Conservation (phyloP, 2,329 filamentous ascomycete genomes). For the Alternaria viburni region DNA sequence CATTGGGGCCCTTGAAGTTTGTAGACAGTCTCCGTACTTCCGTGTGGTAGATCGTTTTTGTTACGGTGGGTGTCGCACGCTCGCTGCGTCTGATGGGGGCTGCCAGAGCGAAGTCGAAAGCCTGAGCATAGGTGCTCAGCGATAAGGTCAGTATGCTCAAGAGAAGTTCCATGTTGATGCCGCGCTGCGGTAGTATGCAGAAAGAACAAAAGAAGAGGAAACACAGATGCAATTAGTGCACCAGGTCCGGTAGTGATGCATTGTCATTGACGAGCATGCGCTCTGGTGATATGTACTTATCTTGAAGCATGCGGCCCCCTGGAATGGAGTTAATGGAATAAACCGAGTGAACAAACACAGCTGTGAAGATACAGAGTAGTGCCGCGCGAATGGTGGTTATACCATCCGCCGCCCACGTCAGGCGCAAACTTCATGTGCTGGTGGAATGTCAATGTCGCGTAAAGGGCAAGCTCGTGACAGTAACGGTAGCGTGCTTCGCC, state of each 20-base stretch:
- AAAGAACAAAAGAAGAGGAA: background rate
- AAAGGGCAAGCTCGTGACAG: constrained; percentile 9
- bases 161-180: background rate
- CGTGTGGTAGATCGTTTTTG: background rate
- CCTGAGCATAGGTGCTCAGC: background rate
- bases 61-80: background rate
- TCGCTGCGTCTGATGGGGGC: background rate
- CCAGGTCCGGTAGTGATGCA: background rate
- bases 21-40: background rate
- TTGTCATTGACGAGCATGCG: background rate
- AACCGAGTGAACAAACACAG: background rate
- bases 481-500: constrained; percentile 16
- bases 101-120: background rate
- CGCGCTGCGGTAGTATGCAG: background rate
- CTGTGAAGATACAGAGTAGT: background rate
- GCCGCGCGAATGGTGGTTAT: background rate
- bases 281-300: background rate
- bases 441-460: background rate
- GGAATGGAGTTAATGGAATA: background rate
- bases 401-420: background rate
- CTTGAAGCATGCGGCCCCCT: background rate
- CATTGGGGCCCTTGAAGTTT: no score
- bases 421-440: background rate
- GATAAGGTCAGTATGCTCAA: background rate
- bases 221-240: background rate